phyloP scores from a whole-genome alignment of 225 moss, liverwort and hornwort species.

The Marchantia paleacea region DNA sequence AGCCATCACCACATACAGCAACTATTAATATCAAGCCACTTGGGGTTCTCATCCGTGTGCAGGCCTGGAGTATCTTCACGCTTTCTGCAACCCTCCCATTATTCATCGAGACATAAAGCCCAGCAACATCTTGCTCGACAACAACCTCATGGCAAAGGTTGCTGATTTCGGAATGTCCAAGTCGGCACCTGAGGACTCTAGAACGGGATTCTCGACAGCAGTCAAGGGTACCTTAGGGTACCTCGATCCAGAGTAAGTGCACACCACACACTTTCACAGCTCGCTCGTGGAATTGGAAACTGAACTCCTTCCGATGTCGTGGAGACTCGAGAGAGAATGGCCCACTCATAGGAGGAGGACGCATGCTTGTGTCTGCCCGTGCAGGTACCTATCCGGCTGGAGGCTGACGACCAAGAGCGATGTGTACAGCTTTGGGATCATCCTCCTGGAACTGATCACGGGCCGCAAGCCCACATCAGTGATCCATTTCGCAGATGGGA shows the following conservation, averaged over 20 bases:
- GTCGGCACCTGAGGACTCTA: slow-evolving; percentile 31
- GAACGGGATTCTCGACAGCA: slow-evolving; percentile 38
- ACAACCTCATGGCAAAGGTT: slow-evolving; percentile 35
- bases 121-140: slow-evolving; percentile 38
- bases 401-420: slow-evolving; percentile 42
- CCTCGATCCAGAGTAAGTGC: slow-evolving; percentile 45
- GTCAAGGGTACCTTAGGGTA: slow-evolving; percentile 45
- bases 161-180: slow-evolving; percentile 48
- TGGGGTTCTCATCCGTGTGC: not conserved
- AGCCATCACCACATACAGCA: too few relatives aligned
- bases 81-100: slow-evolving; percentile 38
- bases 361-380: not conserved
- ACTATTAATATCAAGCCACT: not conserved
- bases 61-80: slow-evolving; percentile 41
- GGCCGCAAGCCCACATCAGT: slow-evolving; percentile 36
- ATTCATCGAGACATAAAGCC: slow-evolving; percentile 41
- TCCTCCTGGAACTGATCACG: slow-evolving; percentile 38
- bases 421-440: slow-evolving; percentile 42
- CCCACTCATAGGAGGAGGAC: not conserved
- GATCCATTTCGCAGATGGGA: slow-evolving; percentile 28
- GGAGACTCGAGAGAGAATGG: not conserved
- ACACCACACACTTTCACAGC: not conserved
- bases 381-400: slow-evolving; percentile 36
- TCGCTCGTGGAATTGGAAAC: too few relatives aligned
- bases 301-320: too few relatives aligned